Conservation (phyloP, 441 rosid species). For the Croton laevigatus region DNA sequence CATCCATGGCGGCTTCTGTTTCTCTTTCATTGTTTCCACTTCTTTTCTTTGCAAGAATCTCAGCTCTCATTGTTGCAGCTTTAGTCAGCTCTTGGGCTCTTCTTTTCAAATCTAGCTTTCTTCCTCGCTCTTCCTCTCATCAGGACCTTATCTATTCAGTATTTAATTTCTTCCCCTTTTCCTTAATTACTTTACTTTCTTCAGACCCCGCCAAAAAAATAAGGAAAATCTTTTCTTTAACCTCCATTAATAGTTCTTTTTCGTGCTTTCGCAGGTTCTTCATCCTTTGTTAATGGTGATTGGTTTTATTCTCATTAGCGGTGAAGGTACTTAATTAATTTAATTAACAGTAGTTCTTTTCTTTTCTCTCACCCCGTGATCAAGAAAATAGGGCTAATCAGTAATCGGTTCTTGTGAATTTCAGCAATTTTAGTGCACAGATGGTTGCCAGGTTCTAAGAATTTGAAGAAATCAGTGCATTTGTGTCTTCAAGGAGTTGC, state of each 20-base stretch:
- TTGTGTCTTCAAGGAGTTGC: conserved; percentile 82
- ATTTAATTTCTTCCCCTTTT: conserved; percentile 5
- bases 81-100: conserved; percentile 67
- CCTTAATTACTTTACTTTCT: not conserved
- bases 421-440: conserved; percentile 83
- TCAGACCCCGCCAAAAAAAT: not conserved
- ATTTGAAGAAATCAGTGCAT: conserved; percentile 75
- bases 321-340: conserved; percentile 58
- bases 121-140: conserved; percentile 41
- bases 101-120: conserved; percentile 54
- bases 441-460: conserved; percentile 87
- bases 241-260: not conserved
- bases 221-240: not conserved
- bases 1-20: conserved; percentile 21
- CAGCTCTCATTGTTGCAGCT: conserved; percentile 49
- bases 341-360: not conserved
- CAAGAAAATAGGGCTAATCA: not conserved
- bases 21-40: conserved; percentile 34
- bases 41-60: conserved; percentile 62
- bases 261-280: conserved; percentile 44
- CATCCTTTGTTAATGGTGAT: conserved; percentile 91
- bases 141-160: conserved; percentile 63
- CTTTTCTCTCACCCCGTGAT: not conserved
- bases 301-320: conserved; percentile 83
- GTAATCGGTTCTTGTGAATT: conserved; percentile 13